Evolutionary conservation across 2,329 filamentous ascomycete genomes (phyloP).

Genomic region (Pyricularia sp.): DNA sequence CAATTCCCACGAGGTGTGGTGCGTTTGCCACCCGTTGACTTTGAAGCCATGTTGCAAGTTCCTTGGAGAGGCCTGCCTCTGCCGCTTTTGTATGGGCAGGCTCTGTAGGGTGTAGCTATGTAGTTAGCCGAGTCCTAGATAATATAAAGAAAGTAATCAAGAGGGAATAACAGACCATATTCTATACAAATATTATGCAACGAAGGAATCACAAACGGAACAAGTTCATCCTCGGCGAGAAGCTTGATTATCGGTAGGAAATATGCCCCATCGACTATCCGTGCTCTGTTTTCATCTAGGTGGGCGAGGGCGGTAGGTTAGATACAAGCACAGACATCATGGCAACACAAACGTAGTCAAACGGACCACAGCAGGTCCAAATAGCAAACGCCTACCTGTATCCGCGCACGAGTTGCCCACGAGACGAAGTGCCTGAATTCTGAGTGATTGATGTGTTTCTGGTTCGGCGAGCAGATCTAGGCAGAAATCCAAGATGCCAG

Average conservation of each 20-base stretch:
- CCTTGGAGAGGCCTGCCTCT: slow-evolving; percentile 36
- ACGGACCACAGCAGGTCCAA: background rate
- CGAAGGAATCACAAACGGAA: slow-evolving; percentile 47
- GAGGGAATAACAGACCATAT: slow-evolving; percentile 38
- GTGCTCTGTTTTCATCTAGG: slow-evolving; percentile 48
- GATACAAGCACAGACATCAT: background rate
- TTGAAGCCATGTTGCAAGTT: slow-evolving; percentile 39
- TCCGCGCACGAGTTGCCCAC: slow-evolving; percentile 56
- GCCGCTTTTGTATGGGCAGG: slow-evolving; percentile 48
- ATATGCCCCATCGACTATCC: slow-evolving; percentile 39
- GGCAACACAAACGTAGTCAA: background rate
- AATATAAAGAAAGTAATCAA: background rate
- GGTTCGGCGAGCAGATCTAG: slow-evolving; percentile 32
- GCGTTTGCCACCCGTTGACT: slow-evolving; percentile 31
- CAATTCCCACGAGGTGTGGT: slow-evolving; percentile 36
- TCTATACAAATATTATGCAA: slow-evolving; percentile 55
- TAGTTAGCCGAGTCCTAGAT: background rate
- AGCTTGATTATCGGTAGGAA: slow-evolving; percentile 38
- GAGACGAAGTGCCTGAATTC: slow-evolving; percentile 45
- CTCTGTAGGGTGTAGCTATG: slow-evolving; percentile 25
- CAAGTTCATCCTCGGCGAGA: slow-evolving; percentile 35
- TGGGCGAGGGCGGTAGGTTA: background rate
- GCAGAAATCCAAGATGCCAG: slow-evolving; percentile 48
- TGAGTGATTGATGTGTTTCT: slow-evolving; percentile 30
- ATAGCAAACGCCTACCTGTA: slow-evolving; percentile 28